Evolutionary conservation across 176 grass and related monocot species (phyloP).

Genomic region (Rhynchospora pubera): DNA sequence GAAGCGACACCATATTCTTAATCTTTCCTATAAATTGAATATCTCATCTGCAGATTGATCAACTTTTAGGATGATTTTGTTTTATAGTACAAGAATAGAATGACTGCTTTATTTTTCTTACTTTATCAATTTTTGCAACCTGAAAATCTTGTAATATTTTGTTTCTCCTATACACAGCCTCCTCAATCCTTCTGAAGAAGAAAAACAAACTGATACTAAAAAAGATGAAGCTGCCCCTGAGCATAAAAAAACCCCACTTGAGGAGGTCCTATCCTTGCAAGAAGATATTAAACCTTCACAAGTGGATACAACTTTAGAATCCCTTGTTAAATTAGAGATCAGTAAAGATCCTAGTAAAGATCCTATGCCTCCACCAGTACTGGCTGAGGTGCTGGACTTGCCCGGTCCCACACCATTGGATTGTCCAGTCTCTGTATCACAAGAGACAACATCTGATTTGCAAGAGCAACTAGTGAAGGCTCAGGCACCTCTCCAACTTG

Average conservation of each 20-base stretch:
- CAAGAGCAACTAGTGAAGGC: constrained; percentile 34
- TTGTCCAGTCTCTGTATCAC: constrained; percentile 6
- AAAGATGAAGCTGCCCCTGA: constrained; percentile 12
- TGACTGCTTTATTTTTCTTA: background rate
- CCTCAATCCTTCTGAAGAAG: constrained; percentile 25
- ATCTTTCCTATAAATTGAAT: background rate
- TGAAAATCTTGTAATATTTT: background rate
- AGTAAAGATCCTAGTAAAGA: constrained; percentile 38
- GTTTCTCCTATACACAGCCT: constrained; percentile 20
- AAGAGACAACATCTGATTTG: constrained; percentile 30
- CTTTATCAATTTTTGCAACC: background rate
- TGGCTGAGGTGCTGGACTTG: constrained; percentile 42
- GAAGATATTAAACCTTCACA: constrained; percentile 27
- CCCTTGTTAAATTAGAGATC: constrained; percentile 36
- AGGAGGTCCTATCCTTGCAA: constrained; percentile 46
- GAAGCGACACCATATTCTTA: background rate
- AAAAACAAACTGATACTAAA: constrained; percentile 25
- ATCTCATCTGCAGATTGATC: background rate
- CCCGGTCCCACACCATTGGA: constrained; percentile 15
- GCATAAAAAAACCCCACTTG: constrained; percentile 31
- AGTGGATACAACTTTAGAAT: constrained; percentile 23
- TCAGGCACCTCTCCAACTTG: constrained; percentile 42
- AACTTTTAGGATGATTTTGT: background rate
- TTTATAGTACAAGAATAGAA: background rate
- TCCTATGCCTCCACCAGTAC: constrained; percentile 41